Base-by-base conservation (phyloP, 1,284 basidiomycete genomes). In the Puccinia horiana region DNA sequence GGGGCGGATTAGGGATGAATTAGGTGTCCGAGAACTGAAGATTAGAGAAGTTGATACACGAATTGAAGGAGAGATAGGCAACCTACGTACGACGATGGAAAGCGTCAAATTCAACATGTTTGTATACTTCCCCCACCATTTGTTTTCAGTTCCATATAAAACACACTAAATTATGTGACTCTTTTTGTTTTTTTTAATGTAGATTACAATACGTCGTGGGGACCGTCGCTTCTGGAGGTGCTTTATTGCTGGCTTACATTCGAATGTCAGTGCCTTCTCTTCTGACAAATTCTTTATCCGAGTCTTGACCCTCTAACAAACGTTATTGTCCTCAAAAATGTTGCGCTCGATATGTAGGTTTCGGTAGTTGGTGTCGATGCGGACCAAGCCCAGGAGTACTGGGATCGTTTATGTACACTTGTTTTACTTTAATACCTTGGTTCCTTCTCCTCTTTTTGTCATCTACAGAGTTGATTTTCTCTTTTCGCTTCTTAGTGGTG, bases 31-130 rank as follows among this genome's bases (percentile, higher is more conserved):
- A 86, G 96, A 97, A 85, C 89, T 97, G 83, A 98, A 98, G 91
- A 94, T 99, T 87, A 96, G 96, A 87, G 97, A 99, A 87, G 95
- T 98, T 18, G 96, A 99, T 85, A 98, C 96, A 1, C 89, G 95
- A 85, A 98, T 99, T 85, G 96, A 99, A 88, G 93, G 94, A 86
- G 96, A 98, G 88, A 98, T 98, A 86, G 94, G 95, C 1, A 91
- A 92, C 6, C 87, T 98, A 76, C 89, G 94, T 73, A 97, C 96
- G 0, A 90, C 93, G 72, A 97, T 98, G 78, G 95, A 98, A 87
- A 92, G 93, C 35, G 93, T 94, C 80, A 98, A 98, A 90, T 81
- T 81, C 47, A 81, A 81, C 49, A 74, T 81, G 79, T 74, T 23
- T 44, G 79, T 81, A 18, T 35, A 29, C 54, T 47, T n/a, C 23